Percentiles rank a stretch among this genome's conserved stretches.
These are phyloP conservation scores for Strigomonas culicis DNA, from an alignment of 208 protist species.

Conservation along the genomic window DNA sequence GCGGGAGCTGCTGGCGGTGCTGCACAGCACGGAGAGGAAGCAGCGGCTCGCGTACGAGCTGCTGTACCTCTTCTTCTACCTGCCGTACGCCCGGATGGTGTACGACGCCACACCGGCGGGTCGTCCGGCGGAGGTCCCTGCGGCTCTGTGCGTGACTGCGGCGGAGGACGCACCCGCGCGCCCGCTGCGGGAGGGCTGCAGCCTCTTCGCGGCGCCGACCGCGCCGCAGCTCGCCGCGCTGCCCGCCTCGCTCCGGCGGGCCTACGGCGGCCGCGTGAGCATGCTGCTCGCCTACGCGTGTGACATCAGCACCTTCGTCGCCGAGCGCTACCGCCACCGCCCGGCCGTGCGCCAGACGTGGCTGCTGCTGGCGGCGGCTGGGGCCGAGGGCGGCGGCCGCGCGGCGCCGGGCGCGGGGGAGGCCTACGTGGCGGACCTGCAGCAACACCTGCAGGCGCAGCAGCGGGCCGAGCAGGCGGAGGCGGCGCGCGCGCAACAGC, in stretches of 20 bases:
- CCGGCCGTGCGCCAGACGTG: not conserved
- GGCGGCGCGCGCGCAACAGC: too few relatives aligned
- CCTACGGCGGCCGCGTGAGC: not conserved
- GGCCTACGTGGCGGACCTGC: not conserved
- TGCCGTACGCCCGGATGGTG: not conserved
- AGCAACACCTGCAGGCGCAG: not conserved
- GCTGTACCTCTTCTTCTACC: slow-evolving; percentile 26
- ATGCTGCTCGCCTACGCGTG: not conserved
- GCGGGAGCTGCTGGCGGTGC: slow-evolving; percentile 26
- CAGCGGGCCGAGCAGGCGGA: not conserved
- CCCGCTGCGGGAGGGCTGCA: not conserved
- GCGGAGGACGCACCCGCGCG: not conserved
- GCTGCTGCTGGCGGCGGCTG: not conserved
- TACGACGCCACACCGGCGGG: too few relatives aligned
- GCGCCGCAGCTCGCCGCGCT: not conserved
- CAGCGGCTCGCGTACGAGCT: slow-evolving; percentile 54
- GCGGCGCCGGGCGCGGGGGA: too few relatives aligned
- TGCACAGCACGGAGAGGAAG: slow-evolving; percentile 25
- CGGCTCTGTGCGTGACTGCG: too few relatives aligned
- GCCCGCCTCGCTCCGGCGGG: not conserved
- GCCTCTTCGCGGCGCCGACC: not conserved
- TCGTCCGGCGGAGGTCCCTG: too few relatives aligned
- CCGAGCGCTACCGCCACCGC: not conserved
- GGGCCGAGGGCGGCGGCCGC: too few relatives aligned
- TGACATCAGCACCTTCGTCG: not conserved